Conservation (phyloP, 2,329 filamentous ascomycete species). For the Conoideocrella luteorostrata region DNA sequence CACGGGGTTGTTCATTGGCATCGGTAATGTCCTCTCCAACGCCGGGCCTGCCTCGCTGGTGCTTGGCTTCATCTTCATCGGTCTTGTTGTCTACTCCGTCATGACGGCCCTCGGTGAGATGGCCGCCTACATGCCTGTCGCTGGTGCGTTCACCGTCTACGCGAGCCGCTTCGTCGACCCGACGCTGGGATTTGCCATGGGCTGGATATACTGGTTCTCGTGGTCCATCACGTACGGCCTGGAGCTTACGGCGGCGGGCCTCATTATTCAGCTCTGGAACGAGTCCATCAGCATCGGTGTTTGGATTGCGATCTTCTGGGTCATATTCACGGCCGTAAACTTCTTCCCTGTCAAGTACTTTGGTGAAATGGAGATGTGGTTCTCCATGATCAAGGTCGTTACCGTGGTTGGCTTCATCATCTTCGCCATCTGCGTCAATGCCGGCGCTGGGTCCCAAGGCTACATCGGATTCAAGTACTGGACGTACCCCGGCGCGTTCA, state of each 20-base stretch:
- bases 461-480: slow-evolving; percentile 71
- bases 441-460: slow-evolving; percentile 62
- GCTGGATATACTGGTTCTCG: slow-evolving; percentile 79
- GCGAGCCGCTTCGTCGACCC: slow-evolving; percentile 69
- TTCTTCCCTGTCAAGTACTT: slow-evolving; percentile 67
- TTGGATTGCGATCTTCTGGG: slow-evolving; percentile 69
- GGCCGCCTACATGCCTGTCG: slow-evolving; percentile 69
- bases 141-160: slow-evolving; percentile 71
- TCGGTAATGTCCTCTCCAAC: slow-evolving; percentile 54
- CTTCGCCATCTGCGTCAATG: slow-evolving; percentile 69
- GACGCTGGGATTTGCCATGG: slow-evolving; percentile 68
- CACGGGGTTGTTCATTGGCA: slow-evolving; percentile 66
- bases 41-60: slow-evolving; percentile 61
- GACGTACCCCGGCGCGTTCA: slow-evolving; percentile 61
- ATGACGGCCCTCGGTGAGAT: slow-evolving; percentile 68
- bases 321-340: slow-evolving; percentile 62
- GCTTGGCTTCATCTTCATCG: slow-evolving; percentile 64
- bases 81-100: slow-evolving; percentile 66
- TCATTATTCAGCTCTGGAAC: slow-evolving; percentile 74
- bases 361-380: slow-evolving; percentile 74
- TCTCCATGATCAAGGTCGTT: slow-evolving; percentile 69
- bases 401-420: slow-evolving; percentile 71
- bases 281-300: slow-evolving; percentile 57
- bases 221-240: slow-evolving; percentile 69
- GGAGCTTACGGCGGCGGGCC: slow-evolving; percentile 64